phyloP scores from a whole-genome alignment of 345 rosid genomes.

The Populus nigra region DNA sequence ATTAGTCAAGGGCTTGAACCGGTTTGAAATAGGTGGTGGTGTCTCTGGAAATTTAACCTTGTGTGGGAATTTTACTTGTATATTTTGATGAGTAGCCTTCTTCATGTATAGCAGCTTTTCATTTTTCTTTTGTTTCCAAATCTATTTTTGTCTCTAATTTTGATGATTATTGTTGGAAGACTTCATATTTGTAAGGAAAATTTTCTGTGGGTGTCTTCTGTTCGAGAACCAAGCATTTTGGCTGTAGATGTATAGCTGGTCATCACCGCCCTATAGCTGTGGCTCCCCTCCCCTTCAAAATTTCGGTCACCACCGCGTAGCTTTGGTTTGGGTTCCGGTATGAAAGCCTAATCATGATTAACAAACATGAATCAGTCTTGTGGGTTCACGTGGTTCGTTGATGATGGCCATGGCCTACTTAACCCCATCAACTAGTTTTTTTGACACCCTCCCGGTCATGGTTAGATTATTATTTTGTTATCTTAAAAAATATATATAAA shows the following conservation, averaged over 20 bases:
- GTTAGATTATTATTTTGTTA: no score
- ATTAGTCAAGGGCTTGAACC: slow-evolving; percentile 21
- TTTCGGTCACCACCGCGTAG: no score
- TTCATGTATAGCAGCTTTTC: slow-evolving; percentile 37
- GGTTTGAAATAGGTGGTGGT: slow-evolving; percentile 17
- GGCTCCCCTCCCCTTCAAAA: no score
- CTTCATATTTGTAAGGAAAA: neutral
- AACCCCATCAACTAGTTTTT: no score
- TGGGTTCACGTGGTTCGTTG: no score
- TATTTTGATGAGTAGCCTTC: slow-evolving; percentile 33
- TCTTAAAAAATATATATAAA: no score
- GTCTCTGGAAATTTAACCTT: slow-evolving; percentile 23
- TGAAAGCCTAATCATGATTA: no score
- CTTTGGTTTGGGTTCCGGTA: no score
- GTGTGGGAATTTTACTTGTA: slow-evolving; percentile 34
- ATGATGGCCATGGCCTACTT: no score
- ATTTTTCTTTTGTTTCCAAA: neutral
- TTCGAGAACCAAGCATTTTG: neutral
- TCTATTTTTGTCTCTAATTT: slow-evolving; percentile 2
- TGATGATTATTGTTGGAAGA: neutral
- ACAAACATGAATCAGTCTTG: no score
- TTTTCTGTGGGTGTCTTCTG: neutral
- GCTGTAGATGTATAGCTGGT: neutral
- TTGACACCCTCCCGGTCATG: no score
- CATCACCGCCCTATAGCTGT: neutral